phyloP scores from a whole-genome alignment of 805 yeast species.

The Lipomyces orientalis region DNA sequence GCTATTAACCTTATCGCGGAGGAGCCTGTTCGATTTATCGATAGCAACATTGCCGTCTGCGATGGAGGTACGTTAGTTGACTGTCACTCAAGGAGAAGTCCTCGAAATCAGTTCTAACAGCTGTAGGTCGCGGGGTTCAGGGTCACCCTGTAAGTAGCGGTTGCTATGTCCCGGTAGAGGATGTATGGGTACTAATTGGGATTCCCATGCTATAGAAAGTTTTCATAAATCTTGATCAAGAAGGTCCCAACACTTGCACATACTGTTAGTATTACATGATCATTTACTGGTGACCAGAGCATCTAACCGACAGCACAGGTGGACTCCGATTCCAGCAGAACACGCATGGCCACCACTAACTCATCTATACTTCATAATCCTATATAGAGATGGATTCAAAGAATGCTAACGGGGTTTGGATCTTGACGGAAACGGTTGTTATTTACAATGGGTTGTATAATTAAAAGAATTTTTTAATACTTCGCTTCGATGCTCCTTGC shows the following conservation, averaged over 20 bases:
- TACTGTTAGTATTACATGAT: slow-evolving; percentile 55
- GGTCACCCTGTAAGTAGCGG: slow-evolving; percentile 67
- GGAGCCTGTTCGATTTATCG: slow-evolving; percentile 71
- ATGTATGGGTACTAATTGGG: neutral
- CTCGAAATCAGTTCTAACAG: neutral
- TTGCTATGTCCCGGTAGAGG: neutral
- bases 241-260: slow-evolving; percentile 74
- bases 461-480: neutral
- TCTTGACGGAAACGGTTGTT: neutral
- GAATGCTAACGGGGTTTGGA: neutral
- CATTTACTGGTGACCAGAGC: neutral
- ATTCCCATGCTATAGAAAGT: slow-evolving; percentile 50
- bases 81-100: neutral
- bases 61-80: slow-evolving; percentile 57
- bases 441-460: neutral
- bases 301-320: slow-evolving; percentile 18
- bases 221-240: slow-evolving; percentile 78
- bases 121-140: slow-evolving; percentile 60
- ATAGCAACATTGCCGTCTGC: slow-evolving; percentile 73
- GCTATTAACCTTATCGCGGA: slow-evolving; percentile 82
- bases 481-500: neutral
- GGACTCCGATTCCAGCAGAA: slow-evolving; percentile 35
- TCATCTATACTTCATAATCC: neutral
- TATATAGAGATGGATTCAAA: neutral
- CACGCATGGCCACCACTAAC: neutral